Evolutionary conservation across 1,284 basidiomycete species (phyloP).

Genomic region (Cystobasidiaceae sp.): DNA sequence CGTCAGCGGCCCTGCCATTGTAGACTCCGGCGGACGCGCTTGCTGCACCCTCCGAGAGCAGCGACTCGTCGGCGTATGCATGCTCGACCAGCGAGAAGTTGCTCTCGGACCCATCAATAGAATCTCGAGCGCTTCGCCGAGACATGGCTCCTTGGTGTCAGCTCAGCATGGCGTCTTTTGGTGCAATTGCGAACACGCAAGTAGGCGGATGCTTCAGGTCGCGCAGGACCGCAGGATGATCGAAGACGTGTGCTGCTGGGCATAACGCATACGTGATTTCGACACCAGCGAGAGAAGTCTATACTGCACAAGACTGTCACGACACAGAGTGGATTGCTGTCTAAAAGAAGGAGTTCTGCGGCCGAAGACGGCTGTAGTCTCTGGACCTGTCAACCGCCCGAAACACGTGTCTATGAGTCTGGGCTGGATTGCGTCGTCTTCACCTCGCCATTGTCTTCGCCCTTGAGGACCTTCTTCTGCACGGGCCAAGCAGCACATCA

Average conservation of each 20-base stretch:
- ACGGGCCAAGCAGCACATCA: neutral
- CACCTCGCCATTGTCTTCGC: conserved; percentile 11
- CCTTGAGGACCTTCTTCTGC: conserved; percentile 11
- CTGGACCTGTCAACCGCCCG: neutral
- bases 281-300: too few species aligned
- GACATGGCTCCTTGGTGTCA: too few species aligned
- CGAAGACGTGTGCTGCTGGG: too few species aligned
- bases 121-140: neutral
- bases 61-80: neutral
- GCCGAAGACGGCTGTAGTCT: neutral
- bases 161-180: conserved; percentile 2
- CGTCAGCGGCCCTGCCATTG: neutral
- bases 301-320: too few species aligned
- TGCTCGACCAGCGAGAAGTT: conserved; percentile 24
- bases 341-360: neutral
- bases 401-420: neutral
- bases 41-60: neutral
- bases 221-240: too few species aligned
- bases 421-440: neutral
- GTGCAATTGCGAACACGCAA: neutral
- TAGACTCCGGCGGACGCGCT: neutral
- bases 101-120: conserved; percentile 22
- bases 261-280: too few species aligned
- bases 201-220: too few species aligned
- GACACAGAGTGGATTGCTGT: too few species aligned